Evolutionary conservation across 164 flowering plant genomes (phyloP), one percentile per base, ranked within the genome.

Genomic region (Taxillus chinensis): DNA sequence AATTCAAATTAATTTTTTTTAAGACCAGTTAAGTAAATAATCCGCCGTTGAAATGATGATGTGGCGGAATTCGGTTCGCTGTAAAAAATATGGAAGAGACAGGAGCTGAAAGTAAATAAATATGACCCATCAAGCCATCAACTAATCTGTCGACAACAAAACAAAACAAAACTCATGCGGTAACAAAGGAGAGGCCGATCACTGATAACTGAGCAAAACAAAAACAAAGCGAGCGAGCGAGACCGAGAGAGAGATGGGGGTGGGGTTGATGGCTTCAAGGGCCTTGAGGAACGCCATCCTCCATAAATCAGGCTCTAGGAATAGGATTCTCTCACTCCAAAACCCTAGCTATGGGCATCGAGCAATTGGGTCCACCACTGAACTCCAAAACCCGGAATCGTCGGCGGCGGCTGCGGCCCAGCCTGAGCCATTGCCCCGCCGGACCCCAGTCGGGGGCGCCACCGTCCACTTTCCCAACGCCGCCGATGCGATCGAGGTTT

Each of bases 401-500:
- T 56, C 87, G 5, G 70, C 87, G 3, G 74, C 77, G 3, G 78
- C 45, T 57, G 83, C 37, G 62, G 75, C 17, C 71, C 57, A 57
- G 16, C 73, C 72, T 7, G 65, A 77, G 1, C 76, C 78, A 8
- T 84, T 70, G 6, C 86, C 86, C 2, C 80, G 80, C 0, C 67
- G 92, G 51, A 71, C 62, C 3, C 96, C 96, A 0, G 77, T 95
- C 1, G 96, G 61, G 3, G 93, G 89, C 3, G 98, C 99, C 39
- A 73, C 95, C 59, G 81, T 89, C 54, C 83, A 86, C 37, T 78
- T 95, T 66, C 59, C 86, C 4, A 82, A 74, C 55, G 95, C 96
- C 0, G 90, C 86, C 0, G 98, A 95, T 39, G 96, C 87, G 42
- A 91, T 91, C 74, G 99, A 91, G 75, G 98, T 95, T 14, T 82